These are phyloP conservation scores for Phlyctochytrium arcticum DNA, from an alignment of 192 early-diverging fungal species.

Conservation along the genomic window DNA sequence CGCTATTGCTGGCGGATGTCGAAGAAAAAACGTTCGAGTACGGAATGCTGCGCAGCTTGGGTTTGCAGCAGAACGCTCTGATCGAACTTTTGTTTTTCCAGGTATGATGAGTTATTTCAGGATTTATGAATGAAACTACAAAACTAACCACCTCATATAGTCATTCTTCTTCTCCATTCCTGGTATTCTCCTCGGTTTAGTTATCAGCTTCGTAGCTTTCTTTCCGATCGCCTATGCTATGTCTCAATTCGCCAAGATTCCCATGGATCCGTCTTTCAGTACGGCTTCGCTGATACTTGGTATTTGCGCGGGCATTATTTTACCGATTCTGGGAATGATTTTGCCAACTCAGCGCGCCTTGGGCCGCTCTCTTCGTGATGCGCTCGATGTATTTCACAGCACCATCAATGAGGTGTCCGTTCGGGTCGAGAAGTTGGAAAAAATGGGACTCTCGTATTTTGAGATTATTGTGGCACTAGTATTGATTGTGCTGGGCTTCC, in stretches of 20 bases:
- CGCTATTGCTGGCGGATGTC: slow-evolving; percentile 31
- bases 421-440: slow-evolving; percentile 12
- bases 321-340: slow-evolving; percentile 29
- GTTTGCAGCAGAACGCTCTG: slow-evolving; percentile 20
- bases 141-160: not conserved
- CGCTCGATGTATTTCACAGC: slow-evolving; percentile 30
- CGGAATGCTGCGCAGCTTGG: slow-evolving; percentile 31
- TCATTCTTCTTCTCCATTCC: slow-evolving; percentile 24
- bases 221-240: slow-evolving; percentile 19
- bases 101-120: slow-evolving; percentile 3
- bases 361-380: slow-evolving; percentile 28
- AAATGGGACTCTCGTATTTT: slow-evolving; percentile 13
- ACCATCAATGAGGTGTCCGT: slow-evolving; percentile 20
- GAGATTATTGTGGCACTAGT: slow-evolving; percentile 22
- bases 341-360: slow-evolving; percentile 21
- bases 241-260: slow-evolving; percentile 10
- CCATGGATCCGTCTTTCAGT: not conserved
- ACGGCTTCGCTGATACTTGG: slow-evolving; percentile 16
- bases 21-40: slow-evolving; percentile 39
- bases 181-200: slow-evolving; percentile 21
- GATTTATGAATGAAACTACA: too few relatives aligned
- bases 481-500: slow-evolving; percentile 26
- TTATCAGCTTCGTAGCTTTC: slow-evolving; percentile 20
- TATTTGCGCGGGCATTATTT: slow-evolving; percentile 8
- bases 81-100: slow-evolving; percentile 28